These are phyloP conservation scores for Pichiaceae sp. DNA, from an alignment of 1,139 yeast genomes.

Conservation along the genomic window DNA sequence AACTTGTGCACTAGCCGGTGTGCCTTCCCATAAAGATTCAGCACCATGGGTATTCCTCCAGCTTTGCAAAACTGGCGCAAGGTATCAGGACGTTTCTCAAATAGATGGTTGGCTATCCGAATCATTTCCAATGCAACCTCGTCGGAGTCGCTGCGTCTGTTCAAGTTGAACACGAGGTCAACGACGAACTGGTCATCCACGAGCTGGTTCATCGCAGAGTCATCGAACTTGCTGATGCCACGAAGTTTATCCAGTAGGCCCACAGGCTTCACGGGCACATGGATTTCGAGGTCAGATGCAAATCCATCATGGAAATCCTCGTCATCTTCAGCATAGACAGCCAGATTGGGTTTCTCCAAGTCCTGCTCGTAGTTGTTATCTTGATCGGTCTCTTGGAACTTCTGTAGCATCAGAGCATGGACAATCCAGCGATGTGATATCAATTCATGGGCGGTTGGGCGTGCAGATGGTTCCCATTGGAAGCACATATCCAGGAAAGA, in stretches of 20 bases:
- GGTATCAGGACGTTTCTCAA: constrained; percentile 7
- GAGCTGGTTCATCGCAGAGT: background rate
- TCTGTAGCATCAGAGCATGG: constrained; percentile 2
- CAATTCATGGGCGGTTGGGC: constrained; percentile 50
- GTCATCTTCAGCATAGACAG: constrained; percentile 10
- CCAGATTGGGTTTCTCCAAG: background rate
- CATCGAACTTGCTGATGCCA: constrained; percentile 1
- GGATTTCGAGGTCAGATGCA: background rate
- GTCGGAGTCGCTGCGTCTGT: background rate
- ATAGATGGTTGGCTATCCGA: constrained; percentile 8
- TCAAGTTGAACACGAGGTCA: background rate
- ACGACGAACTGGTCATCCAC: background rate
- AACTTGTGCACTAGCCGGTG: background rate
- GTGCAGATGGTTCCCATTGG: constrained; percentile 58
- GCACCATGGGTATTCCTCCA: constrained; percentile 8
- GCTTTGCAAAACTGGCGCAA: constrained; percentile 9
- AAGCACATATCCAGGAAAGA: constrained; percentile 72
- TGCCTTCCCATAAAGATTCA: constrained; percentile 2
- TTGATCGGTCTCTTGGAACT: constrained; percentile 3
- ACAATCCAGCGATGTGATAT: constrained; percentile 56
- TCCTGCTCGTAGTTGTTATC: constrained; percentile 1
- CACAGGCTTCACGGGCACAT: background rate
- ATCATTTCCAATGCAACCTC: constrained; percentile 6
- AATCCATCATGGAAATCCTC: constrained; percentile 3
- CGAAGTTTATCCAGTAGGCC: background rate